Percentiles rank a stretch among this genome's conserved stretches.
These are phyloP conservation scores for Polysphondylium violaceum DNA, from an alignment of 78 protist species.

Conservation along the genomic window DNA sequence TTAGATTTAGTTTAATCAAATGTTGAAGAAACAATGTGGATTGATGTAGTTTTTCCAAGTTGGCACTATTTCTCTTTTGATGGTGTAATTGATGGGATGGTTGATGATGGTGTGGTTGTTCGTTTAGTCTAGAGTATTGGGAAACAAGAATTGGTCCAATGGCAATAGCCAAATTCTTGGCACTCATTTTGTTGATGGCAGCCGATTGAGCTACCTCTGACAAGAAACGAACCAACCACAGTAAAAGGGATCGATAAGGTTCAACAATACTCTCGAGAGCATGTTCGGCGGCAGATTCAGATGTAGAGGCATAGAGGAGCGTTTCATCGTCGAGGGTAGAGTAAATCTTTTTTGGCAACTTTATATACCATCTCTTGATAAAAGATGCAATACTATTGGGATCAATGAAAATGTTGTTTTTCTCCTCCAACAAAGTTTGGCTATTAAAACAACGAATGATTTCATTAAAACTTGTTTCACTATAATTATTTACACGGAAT, in stretches of 20 bases:
- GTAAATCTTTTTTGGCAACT: slow-evolving; percentile 58
- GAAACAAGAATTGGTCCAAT: slow-evolving; percentile 25
- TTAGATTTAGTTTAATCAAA: slow-evolving; percentile 30
- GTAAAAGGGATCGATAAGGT: slow-evolving; percentile 33
- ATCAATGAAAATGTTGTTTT: background rate
- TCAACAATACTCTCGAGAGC: slow-evolving; percentile 1
- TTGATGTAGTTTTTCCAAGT: slow-evolving; percentile 28
- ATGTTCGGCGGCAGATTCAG: slow-evolving; percentile 17
- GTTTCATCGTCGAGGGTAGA: slow-evolving; percentile 31
- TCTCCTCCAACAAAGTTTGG: background rate
- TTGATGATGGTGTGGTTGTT: background rate
- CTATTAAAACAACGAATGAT: slow-evolving; percentile 5
- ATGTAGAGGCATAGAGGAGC: background rate
- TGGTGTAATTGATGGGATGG: background rate
- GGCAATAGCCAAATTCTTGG: slow-evolving; percentile 31
- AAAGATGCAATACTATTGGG: slow-evolving; percentile 42
- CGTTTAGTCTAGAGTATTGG: too few relatives aligned
- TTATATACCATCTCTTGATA: slow-evolving; percentile 65
- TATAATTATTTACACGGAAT: background rate
- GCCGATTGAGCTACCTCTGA: slow-evolving; percentile 53
- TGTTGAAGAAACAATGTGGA: slow-evolving; percentile 48
- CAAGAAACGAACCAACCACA: slow-evolving; percentile 48
- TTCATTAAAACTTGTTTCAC: background rate
- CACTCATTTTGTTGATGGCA: slow-evolving; percentile 32
- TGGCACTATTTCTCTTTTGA: background rate